Evolutionary conservation across 2,329 filamentous ascomycete genomes (phyloP).

Genomic region (Ophiostoma himal-ulmi): DNA sequence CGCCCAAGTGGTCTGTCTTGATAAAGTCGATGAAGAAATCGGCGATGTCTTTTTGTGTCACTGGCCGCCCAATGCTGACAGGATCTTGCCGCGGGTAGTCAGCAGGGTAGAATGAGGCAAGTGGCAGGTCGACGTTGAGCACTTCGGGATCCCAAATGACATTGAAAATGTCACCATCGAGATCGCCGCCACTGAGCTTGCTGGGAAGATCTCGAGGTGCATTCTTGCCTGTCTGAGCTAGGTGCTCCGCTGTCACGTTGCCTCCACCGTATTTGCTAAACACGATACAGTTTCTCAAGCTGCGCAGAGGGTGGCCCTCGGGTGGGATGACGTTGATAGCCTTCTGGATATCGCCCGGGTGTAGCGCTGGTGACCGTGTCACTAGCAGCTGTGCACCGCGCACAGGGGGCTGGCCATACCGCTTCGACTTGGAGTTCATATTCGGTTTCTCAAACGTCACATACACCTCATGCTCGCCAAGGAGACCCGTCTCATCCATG

Average conservation of each 20-base stretch:
- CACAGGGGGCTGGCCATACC: constrained; percentile 23
- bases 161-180: constrained; percentile 78
- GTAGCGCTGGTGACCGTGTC: constrained; percentile 73
- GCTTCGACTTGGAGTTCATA: constrained; percentile 24
- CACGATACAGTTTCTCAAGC: constrained; percentile 66
- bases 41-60: constrained; percentile 62
- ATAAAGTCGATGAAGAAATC: constrained; percentile 78
- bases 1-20: constrained; percentile 58
- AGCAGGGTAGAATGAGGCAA: constrained; percentile 49
- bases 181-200: constrained; percentile 71
- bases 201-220: constrained; percentile 66
- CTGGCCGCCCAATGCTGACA: constrained; percentile 53
- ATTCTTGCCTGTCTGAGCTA: no score
- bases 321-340: constrained; percentile 58
- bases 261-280: constrained; percentile 62
- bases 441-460: constrained; percentile 39
- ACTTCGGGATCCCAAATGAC: constrained; percentile 61
- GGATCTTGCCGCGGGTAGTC: constrained; percentile 60
- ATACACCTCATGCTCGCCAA: constrained; percentile 64
- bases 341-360: constrained; percentile 73
- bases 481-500: constrained; percentile 70
- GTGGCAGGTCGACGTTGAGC: constrained; percentile 38
- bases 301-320: constrained; percentile 51
- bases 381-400: constrained; percentile 50
- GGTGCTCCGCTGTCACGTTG: neutral